phyloP scores from a whole-genome alignment of 2,329 filamentous ascomycete genomes.

The Chalaropsis ovoidea region DNA sequence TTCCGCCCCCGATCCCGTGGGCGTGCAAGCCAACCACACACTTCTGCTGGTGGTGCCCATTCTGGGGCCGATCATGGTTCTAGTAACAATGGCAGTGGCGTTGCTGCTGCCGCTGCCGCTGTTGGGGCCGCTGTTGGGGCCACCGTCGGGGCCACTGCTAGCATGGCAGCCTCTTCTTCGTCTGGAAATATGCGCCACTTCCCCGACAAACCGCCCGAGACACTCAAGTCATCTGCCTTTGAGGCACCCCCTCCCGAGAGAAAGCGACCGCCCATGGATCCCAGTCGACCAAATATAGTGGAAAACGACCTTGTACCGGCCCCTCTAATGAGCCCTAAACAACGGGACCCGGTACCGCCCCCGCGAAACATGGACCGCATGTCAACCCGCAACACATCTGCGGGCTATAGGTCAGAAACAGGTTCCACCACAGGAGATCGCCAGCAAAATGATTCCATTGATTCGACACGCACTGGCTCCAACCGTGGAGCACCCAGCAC shows the following conservation, averaged over 20 bases:
- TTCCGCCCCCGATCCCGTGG: constrained; percentile 46
- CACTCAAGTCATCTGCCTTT: constrained; percentile 26
- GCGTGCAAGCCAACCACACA: constrained; percentile 34
- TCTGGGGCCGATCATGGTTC: background rate
- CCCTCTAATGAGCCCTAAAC: constrained; percentile 45
- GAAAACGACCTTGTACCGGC: constrained; percentile 49
- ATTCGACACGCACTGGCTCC: constrained; percentile 23
- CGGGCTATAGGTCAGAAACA: constrained; percentile 25
- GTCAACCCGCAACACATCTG: constrained; percentile 39
- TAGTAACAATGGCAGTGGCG: constrained; percentile 29
- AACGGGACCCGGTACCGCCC: constrained; percentile 39
- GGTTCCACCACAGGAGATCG: constrained; percentile 25
- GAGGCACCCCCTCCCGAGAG: constrained; percentile 50
- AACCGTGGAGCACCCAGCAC: constrained; percentile 23
- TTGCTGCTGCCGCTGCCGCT: constrained; percentile 7
- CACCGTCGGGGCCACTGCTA: constrained; percentile 5
- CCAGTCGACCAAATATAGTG: constrained; percentile 40
- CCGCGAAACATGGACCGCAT: constrained; percentile 45
- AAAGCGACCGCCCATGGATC: constrained; percentile 57
- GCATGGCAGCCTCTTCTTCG: background rate
- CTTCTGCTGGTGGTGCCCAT: constrained; percentile 31
- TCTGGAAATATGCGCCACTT: constrained; percentile 17
- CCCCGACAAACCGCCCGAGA: constrained; percentile 25
- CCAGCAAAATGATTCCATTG: constrained; percentile 24
- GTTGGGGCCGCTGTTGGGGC: constrained; percentile 5